phyloP scores from a whole-genome alignment of 2,329 filamentous ascomycete species.

The Massarina eburnea region DNA sequence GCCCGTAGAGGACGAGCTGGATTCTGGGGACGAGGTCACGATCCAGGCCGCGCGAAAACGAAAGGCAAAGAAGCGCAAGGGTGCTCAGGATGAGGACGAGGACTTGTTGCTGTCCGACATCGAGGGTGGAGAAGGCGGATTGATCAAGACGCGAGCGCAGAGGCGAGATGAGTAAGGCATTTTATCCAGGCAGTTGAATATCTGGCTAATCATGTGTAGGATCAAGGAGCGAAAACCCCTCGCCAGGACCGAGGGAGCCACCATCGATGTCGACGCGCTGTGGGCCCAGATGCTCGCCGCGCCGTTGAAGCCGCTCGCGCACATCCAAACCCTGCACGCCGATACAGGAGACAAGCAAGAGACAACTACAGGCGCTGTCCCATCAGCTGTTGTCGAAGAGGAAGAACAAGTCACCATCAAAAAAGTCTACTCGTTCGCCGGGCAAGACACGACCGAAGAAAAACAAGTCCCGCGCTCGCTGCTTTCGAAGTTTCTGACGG shows the following conservation, averaged over 20 bases:
- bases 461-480: conserved; percentile 60
- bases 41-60: conserved; percentile 63
- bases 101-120: conserved; percentile 32
- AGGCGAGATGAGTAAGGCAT: conserved; percentile 63
- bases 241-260: conserved; percentile 60
- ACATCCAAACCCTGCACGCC: conserved; percentile 2
- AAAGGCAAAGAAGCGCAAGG: conserved; percentile 44
- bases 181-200: background rate
- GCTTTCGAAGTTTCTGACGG: conserved; percentile 28
- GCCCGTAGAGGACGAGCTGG: conserved; percentile 32
- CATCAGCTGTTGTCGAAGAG: conserved; percentile 19
- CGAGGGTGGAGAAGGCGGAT: conserved; percentile 58
- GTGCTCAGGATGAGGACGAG: conserved; percentile 13
- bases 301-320: conserved; percentile 32
- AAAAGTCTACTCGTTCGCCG: conserved; percentile 74
- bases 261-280: conserved; percentile 70
- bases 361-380: conserved; percentile 5
- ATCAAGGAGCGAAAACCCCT: conserved; percentile 57
- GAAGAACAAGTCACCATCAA: conserved; percentile 61
- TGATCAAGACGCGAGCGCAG: conserved; percentile 74
- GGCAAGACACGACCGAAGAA: conserved; percentile 70
- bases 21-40: conserved; percentile 71
- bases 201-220: too few species aligned
- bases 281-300: conserved; percentile 67
- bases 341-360: conserved; percentile 19